Evolutionary conservation across 257 asterid species (phyloP), one percentile per base, ranked within the genome.

Genomic region (Scutellaria baicalensis): DNA sequence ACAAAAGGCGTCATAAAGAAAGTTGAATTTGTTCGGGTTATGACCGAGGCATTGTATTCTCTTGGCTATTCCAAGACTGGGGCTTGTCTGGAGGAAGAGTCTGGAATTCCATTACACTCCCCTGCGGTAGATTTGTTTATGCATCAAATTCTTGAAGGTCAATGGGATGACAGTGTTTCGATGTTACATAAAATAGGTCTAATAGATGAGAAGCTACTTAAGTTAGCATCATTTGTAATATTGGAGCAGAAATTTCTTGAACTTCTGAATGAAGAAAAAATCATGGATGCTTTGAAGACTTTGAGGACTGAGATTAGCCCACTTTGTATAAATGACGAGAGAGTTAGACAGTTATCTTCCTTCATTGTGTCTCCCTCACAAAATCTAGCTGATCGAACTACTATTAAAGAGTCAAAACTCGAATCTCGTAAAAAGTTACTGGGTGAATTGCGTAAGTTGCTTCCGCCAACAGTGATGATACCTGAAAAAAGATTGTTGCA

Each of bases 241-340:
- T 77, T 88, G 77, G 97, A 91, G 85, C 96, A 88, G 84, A 91
- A 91, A 73, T 86, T 86, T 71, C 74, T 86, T 73, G 92, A 88
- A 78, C 84, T 81, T 75, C 62, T 91, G 77, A 83, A 72, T 71
- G 88, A 78, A 73, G 88, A 77, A 42, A 85, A 84, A 43, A 7
- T 81, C 64, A 86, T 78, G 88, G 96, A 81, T 82, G 97, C 97
- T 76, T 83, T 91, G 76, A 82, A 75, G 81, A 86, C 94, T n/a
- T 79, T 91, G 78, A 85, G 94, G 78, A 83, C 86, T 42, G 89
- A 91, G 79, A 85, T 88, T 64, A 79, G 88, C 54, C 89, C 94
- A 50, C 89, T 86, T 58, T 66, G 80, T 74, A 43, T 80, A 54
- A 81, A 84, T 48, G 80, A 63, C 44, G 77, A 81, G 58, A 84